Conservation (phyloP, 2,329 filamentous ascomycete genomes). For the Aspergillus glaucus region DNA sequence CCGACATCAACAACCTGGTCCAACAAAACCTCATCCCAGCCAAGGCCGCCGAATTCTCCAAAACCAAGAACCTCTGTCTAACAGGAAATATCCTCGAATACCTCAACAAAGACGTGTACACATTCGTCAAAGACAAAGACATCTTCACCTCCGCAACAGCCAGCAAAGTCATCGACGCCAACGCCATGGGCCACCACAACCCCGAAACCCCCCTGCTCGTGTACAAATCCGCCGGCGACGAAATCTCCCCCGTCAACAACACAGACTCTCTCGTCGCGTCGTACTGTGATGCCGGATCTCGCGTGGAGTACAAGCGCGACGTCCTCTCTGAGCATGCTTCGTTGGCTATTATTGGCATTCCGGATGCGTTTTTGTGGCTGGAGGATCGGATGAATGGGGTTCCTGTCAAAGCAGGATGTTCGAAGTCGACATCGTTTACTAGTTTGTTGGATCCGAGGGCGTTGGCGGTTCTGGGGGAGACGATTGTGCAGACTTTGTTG, state of each 20-base stretch:
- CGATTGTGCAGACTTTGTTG: constrained; percentile 7
- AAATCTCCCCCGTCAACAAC: constrained; percentile 38
- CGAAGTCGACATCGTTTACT: constrained; percentile 10
- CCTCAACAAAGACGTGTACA: constrained; percentile 15
- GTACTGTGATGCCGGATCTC: constrained; percentile 38
- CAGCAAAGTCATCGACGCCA: constrained; percentile 12
- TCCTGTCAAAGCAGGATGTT: constrained; percentile 8
- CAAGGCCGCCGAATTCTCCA: constrained; percentile 15
- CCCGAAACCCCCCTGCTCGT: constrained; percentile 46
- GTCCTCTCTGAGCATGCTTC: constrained; percentile 36
- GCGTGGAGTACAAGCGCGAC: constrained; percentile 43
- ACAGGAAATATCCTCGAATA: constrained; percentile 13
- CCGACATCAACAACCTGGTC: constrained; percentile 11
- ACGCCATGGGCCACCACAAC: constrained; percentile 32
- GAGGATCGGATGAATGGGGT: constrained; percentile 15
- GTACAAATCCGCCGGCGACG: constrained; percentile 47
- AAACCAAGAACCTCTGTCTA: constrained; percentile 16
- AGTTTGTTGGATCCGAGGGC: constrained; percentile 8
- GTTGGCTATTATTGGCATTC: constrained; percentile 28
- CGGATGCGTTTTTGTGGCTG: constrained; percentile 27
- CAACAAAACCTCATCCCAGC: constrained; percentile 9
- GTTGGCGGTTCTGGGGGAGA: constrained; percentile 5
- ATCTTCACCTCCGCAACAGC: constrained; percentile 11
- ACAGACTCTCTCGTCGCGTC: constrained; percentile 39
- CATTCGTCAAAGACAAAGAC: constrained; percentile 12